Evolutionary conservation across 306 rosid species (phyloP).

Genomic region (Myrica gale): DNA sequence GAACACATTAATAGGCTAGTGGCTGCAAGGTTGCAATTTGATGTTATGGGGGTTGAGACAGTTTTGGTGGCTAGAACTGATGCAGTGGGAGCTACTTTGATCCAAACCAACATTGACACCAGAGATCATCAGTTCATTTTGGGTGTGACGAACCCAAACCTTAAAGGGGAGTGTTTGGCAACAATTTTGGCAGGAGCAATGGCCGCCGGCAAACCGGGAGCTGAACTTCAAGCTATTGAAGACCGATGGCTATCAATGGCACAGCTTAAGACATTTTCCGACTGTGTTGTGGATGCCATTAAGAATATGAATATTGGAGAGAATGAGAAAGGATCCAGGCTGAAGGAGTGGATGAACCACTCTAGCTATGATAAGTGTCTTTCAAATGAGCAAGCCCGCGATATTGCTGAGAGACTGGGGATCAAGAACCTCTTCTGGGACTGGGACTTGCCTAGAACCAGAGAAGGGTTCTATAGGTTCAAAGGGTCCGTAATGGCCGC

Average conservation of each 20-base stretch:
- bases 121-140: conserved; percentile 86
- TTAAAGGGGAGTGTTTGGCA: conserved; percentile 58
- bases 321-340: conserved; percentile 53
- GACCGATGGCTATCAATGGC: conserved; percentile 72
- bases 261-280: conserved; percentile 67
- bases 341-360: conserved; percentile 60
- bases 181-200: conserved; percentile 55
- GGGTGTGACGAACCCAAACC: conserved; percentile 67
- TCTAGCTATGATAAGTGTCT: conserved; percentile 57
- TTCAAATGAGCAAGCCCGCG: conserved; percentile 68
- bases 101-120: conserved; percentile 78
- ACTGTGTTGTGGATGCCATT: conserved; percentile 68
- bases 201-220: conserved; percentile 70
- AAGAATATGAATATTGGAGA: conserved; percentile 44
- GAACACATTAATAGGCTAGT: conserved; percentile 90
- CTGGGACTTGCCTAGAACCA: conserved; percentile 90
- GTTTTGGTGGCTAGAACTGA: conserved; percentile 87
- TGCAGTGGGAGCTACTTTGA: conserved; percentile 73
- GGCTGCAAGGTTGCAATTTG: conserved; percentile 89
- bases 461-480: conserved; percentile 93
- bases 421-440: conserved; percentile 74
- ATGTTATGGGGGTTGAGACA: conserved; percentile 93
- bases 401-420: conserved; percentile 61
- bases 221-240: conserved; percentile 73
- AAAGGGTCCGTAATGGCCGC: conserved; percentile 76